Evolutionary conservation across 1,139 yeast species (phyloP).

Genomic region (Taiozyma onychis): DNA sequence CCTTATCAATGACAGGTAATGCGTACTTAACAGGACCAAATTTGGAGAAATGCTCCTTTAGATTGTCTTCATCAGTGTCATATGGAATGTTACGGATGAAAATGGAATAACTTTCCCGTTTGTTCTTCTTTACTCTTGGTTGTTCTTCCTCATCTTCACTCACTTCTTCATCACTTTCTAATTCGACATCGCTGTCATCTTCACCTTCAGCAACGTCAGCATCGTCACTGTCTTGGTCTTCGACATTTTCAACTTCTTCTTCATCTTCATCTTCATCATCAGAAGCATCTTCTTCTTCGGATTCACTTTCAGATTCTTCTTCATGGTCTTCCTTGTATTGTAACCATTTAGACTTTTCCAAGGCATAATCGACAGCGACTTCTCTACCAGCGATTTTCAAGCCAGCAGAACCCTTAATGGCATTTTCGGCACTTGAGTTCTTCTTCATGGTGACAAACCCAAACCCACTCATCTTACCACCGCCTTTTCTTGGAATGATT

Average conservation of each 20-base stretch:
- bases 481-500: conserved; percentile 79
- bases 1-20: conserved; percentile 83
- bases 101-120: conserved; percentile 62
- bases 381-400: conserved; percentile 84
- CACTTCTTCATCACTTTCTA: conserved; percentile 29
- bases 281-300: conserved; percentile 32
- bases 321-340: conserved; percentile 36
- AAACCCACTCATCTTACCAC: conserved; percentile 91
- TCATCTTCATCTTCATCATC: conserved; percentile 29
- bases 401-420: conserved; percentile 68
- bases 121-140: conserved; percentile 42
- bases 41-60: conserved; percentile 69
- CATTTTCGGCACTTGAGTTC: conserved; percentile 70
- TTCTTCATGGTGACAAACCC: conserved; percentile 92
- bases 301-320: conserved; percentile 32
- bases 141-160: conserved; percentile 30
- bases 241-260: conserved; percentile 26
- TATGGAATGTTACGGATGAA: conserved; percentile 93
- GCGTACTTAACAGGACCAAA: conserved; percentile 93
- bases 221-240: conserved; percentile 27
- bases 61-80: conserved; percentile 79
- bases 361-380: conserved; percentile 92
- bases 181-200: conserved; percentile 27
- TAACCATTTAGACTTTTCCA: conserved; percentile 83
- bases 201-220: conserved; percentile 28